Evolutionary conservation across 768 basidiomycete genomes (phyloP).

Genomic region (Tulasnella calospora): DNA sequence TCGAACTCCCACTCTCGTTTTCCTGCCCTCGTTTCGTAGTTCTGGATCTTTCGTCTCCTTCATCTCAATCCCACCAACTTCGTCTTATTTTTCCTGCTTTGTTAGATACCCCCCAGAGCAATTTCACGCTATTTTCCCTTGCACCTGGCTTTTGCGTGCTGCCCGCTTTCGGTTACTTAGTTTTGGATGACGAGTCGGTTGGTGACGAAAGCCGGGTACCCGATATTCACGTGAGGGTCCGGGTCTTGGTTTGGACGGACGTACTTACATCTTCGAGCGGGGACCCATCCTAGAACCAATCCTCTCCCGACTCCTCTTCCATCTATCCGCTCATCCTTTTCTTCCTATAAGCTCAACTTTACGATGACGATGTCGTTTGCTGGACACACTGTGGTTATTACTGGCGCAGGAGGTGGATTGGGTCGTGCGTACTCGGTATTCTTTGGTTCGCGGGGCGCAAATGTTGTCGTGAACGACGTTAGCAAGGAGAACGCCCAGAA

Average conservation of each 20-base stretch:
- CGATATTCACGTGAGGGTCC: slow-evolving; percentile 21
- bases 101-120: not conserved
- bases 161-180: not conserved
- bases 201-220: not conserved
- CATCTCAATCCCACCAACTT: not conserved
- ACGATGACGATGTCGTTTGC: slow-evolving; percentile 49
- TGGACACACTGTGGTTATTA: slow-evolving; percentile 87
- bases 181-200: not conserved
- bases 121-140: not conserved
- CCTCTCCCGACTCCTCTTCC: slow-evolving; percentile 13
- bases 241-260: slow-evolving; percentile 9
- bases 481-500: slow-evolving; percentile 81
- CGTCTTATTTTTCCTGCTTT: not conserved
- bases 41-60: not conserved
- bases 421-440: slow-evolving; percentile 85
- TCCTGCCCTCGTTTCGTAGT: not conserved
- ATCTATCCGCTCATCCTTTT: not conserved
- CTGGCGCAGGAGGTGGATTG: slow-evolving; percentile 92
- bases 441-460: slow-evolving; percentile 90
- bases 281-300: not conserved
- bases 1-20: not conserved
- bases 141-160: not conserved
- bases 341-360: not conserved
- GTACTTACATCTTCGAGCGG: slow-evolving; percentile 5
- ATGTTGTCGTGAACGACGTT: slow-evolving; percentile 94